A percentile compares a stretch with the other conserved stretches of the same genome.
Evolutionary conservation across 495 filamentous ascomycete genomes (phyloP).

Genomic region (Talaromyces stipitatus): DNA sequence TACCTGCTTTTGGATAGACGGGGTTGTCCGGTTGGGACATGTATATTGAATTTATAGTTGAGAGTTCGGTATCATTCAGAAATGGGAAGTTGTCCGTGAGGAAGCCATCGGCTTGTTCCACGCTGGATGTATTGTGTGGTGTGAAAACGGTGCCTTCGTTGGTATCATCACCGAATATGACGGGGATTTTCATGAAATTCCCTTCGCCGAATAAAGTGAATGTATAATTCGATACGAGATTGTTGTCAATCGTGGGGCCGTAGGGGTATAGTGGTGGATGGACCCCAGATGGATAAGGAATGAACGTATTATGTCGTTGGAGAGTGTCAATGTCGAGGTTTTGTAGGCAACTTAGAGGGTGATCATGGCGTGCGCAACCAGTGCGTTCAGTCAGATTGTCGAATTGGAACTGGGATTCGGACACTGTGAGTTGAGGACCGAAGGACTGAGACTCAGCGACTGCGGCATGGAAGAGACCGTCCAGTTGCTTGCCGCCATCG

Average conservation of each 20-base stretch:
- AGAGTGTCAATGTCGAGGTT: constrained; percentile 38
- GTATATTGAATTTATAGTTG: constrained; percentile 51
- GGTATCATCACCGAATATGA: constrained; percentile 63
- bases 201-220: constrained; percentile 50
- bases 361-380: constrained; percentile 35
- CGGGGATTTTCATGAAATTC: constrained; percentile 58
- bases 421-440: constrained; percentile 47
- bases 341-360: constrained; percentile 54
- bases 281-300: constrained; percentile 45
- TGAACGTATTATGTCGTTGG: constrained; percentile 44
- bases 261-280: constrained; percentile 50
- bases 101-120: constrained; percentile 44
- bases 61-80: constrained; percentile 44
- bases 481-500: constrained; percentile 36
- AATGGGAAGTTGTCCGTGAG: constrained; percentile 56
- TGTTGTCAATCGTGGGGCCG: constrained; percentile 49
- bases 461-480: constrained; percentile 53
- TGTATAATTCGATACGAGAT: constrained; percentile 52
- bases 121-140: constrained; percentile 36
- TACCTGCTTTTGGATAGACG: constrained; percentile 34
- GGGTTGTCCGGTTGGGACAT: constrained; percentile 34
- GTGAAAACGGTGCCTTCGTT: constrained; percentile 65
- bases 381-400: constrained; percentile 50
- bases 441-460: constrained; percentile 62
- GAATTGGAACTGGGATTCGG: constrained; percentile 58